Percentiles rank a stretch among this genome's conserved stretches.
phyloP scores from a whole-genome alignment of 2,329 filamentous ascomycete species.

The Fusarium sp. region DNA sequence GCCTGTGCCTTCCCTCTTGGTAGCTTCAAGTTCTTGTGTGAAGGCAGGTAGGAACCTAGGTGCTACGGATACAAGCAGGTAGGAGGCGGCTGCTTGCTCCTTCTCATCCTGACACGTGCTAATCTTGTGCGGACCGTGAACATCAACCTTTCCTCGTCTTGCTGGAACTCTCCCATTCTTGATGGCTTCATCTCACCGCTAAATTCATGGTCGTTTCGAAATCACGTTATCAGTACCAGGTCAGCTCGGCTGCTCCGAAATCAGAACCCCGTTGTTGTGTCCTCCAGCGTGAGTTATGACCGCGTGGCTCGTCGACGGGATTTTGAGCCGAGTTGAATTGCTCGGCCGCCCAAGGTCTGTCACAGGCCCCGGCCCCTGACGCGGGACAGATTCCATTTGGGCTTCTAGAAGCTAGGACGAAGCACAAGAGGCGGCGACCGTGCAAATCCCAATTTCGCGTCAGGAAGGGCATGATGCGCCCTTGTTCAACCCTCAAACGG shows the following conservation, averaged over 20 bases:
- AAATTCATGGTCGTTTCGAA: constrained; percentile 5
- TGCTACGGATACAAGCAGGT: background rate
- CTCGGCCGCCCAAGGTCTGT: constrained; percentile 24
- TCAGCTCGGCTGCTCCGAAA: constrained; percentile 29
- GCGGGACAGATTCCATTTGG: constrained; percentile 40
- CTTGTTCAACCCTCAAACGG: constrained; percentile 2
- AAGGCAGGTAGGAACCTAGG: background rate
- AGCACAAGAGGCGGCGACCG: constrained; percentile 20
- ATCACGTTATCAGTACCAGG: constrained; percentile 1
- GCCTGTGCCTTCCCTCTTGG: background rate
- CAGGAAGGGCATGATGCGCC: constrained; percentile 16
- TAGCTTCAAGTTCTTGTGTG: background rate
- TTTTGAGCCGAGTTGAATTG: constrained; percentile 45
- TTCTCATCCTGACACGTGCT: background rate
- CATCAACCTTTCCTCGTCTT: background rate
- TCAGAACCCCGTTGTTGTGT: constrained; percentile 11
- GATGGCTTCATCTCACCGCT: constrained; percentile 1
- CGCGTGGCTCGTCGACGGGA: constrained; percentile 39
- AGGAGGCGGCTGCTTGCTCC: background rate
- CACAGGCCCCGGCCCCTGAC: constrained; percentile 22
- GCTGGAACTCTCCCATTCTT: background rate
- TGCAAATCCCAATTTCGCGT: constrained; percentile 44
- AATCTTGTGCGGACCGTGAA: background rate
- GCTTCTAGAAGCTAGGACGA: constrained; percentile 46
- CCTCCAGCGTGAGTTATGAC: constrained; percentile 22